Evolutionary conservation across 2,329 filamentous ascomycete species (phyloP), one percentile per base, ranked within the genome.

Genomic region (Neofusicoccum umdonicola): DNA sequence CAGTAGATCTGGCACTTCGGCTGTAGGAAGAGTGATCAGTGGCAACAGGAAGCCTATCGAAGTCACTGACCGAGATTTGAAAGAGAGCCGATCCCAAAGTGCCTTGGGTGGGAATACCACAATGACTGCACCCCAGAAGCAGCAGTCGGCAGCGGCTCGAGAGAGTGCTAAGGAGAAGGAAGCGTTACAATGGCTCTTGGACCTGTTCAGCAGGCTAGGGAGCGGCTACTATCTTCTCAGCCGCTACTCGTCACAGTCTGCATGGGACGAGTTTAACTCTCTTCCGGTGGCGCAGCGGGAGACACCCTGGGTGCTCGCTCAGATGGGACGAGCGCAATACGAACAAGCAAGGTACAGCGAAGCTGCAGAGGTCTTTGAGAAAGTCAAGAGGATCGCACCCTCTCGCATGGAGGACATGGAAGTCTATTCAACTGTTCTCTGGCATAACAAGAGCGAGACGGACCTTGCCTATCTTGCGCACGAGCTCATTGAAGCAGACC

Each of bases 381-480:
- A 88, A 64, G 86, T 99, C 69, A 88, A 92, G 58, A 86, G 89
- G 37, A 83, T 95, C 69, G 89, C 91, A 12, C 94, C 94, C 0
- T 91, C 91, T 1, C 88, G 92, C 3, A 83, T 96, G 50, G 90
- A 96, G 73, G 93, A 97, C 73, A 97, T 98, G 93, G 95, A 99
- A 74, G 89, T 98, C 41, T 99, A 97, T 78, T 98, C 94, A 13
- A 99, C 95, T 0, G 90, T 96, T n/a, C 84, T 99, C n/a, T 99
- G 96, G 95, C 93, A 97, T 76, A 81, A 97, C 67, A 97, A 96
- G 77, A 89, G 91, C 68, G 94, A 97, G 73, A 91, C 93, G 0
- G 92, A 97, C 67, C 83, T 99, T 22, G 93, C 94, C 0, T 96
- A 95, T 77, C 83, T 99, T 34, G 92, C 94, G 0, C 94, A 98